These are phyloP conservation scores for Carallia pectinifolia DNA, from an alignment of 345 rosid species.

Conservation along the genomic window DNA sequence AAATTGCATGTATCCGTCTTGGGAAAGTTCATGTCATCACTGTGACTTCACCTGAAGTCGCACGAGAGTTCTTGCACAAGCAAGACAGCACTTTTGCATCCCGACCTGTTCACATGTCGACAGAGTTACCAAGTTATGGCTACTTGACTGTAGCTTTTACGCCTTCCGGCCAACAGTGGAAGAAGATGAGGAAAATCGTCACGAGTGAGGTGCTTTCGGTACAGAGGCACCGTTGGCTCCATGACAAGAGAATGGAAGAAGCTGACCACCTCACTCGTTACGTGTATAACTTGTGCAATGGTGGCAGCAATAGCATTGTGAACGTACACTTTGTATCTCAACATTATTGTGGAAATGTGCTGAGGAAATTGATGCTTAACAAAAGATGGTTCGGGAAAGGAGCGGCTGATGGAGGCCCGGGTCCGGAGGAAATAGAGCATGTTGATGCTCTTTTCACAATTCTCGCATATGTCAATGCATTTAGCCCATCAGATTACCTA, in stretches of 20 bases:
- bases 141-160: too few species aligned
- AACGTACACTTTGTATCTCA: neutral
- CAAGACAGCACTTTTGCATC: too few species aligned
- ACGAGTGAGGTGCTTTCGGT: too few species aligned
- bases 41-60: too few species aligned
- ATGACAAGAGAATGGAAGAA: constrained; percentile 24
- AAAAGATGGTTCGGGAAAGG: constrained; percentile 27
- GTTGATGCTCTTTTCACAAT: constrained; percentile 42
- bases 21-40: too few species aligned
- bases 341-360: constrained; percentile 27
- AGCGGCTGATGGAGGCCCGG: constrained; percentile 24
- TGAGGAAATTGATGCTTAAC: constrained; percentile 22
- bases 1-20: too few species aligned
- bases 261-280: constrained; percentile 41
- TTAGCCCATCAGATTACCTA: constrained; percentile 42
- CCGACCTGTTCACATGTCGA: too few species aligned
- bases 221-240: too few species aligned
- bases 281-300: constrained; percentile 28
- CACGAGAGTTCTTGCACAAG: too few species aligned
- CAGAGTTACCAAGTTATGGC: too few species aligned
- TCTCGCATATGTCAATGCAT: constrained; percentile 35
- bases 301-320: neutral
- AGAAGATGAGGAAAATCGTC: too few species aligned
- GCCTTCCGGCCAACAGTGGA: too few species aligned
- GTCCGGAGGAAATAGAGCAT: constrained; percentile 28